Conservation (phyloP, 345 rosid genomes). For the thale cress (Arabidopsis thaliana) region TAIR10.1 NC_003074.8:18453001-18453500, state of each 20-base stretch:
- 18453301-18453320: slow-evolving; percentile 31
- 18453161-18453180: background rate
- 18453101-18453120: slow-evolving; percentile 4
- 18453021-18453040: background rate
- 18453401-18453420: slow-evolving; percentile 18
- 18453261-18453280: slow-evolving; percentile 4
- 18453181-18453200: background rate
- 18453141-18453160: background rate
- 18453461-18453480: background rate
- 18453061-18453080: slow-evolving; percentile 21
- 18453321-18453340: slow-evolving; percentile 29
- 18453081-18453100: slow-evolving; percentile 33
- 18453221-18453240: slow-evolving; percentile 13
- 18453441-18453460: background rate
- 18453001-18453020: slow-evolving; percentile 9
- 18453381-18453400: slow-evolving; percentile 29
- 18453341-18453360: slow-evolving; percentile 35
- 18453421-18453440: background rate
- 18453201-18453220: slow-evolving; percentile 2
- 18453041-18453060: slow-evolving; percentile 5
- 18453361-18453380: slow-evolving; percentile 31
- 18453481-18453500: background rate
- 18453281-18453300: slow-evolving; percentile 38
- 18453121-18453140: background rate
- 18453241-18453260: background rate